phyloP scores from a whole-genome alignment of 345 rosid genomes.

The Salix viminalis region DNA sequence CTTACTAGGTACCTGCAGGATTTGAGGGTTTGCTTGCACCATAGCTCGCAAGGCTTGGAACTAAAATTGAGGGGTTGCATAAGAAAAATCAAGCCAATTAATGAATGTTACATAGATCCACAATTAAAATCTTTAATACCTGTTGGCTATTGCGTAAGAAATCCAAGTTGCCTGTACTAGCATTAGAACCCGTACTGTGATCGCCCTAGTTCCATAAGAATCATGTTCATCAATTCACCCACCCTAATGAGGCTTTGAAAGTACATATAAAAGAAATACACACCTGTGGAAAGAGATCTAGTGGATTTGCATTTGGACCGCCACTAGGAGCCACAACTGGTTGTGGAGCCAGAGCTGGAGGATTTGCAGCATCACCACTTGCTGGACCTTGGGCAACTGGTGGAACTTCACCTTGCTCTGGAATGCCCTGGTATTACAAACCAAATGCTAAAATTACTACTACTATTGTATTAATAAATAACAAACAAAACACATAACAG shows the following conservation, averaged over 20 bases:
- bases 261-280: not conserved
- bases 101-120: not conserved
- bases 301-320: conserved; percentile 30
- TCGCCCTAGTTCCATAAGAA: conserved; percentile 17
- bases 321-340: not conserved
- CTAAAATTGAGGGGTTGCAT: conserved; percentile 5
- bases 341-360: conserved; percentile 12
- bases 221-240: not conserved
- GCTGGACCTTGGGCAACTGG: conserved; percentile 16
- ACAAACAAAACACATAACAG: not conserved
- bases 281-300: conserved; percentile 32
- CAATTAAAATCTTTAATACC: conserved; percentile 8
- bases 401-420: conserved; percentile 26
- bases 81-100: not conserved
- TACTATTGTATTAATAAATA: not conserved
- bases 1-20: conserved; percentile 29
- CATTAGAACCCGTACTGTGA: conserved; percentile 13
- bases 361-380: conserved; percentile 13
- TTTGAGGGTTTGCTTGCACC: conserved; percentile 47
- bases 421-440: conserved; percentile 19
- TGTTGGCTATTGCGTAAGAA: conserved; percentile 30
- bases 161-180: conserved; percentile 22
- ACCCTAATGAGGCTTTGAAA: not conserved
- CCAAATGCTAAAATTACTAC: not conserved
- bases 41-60: conserved; percentile 44